A percentile compares a stretch with the other conserved stretches of the same genome.
Conservation (phyloP, 2,329 filamentous ascomycete species). For the Phyllosticta paracitricarpa region DNA sequence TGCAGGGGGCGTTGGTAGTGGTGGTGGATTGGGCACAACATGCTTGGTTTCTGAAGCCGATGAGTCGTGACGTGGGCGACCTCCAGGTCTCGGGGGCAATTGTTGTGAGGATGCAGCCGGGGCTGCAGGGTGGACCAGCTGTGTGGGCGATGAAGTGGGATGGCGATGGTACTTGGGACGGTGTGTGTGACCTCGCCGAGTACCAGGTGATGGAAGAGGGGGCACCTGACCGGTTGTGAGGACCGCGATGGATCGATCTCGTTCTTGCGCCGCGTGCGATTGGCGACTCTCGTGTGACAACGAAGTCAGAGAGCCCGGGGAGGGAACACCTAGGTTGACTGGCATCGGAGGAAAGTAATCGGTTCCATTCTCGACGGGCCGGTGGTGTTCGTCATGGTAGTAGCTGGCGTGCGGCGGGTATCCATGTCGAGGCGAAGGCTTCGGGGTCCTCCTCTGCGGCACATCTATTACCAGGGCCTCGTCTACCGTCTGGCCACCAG, state of each 20-base stretch:
- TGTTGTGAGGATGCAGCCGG: conserved; percentile 25
- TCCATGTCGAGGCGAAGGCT: conserved; percentile 59
- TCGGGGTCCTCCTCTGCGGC: conserved; percentile 64
- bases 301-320: conserved; percentile 28
- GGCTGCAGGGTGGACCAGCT: conserved; percentile 38
- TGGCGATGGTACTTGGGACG: conserved; percentile 57
- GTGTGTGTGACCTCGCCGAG: conserved; percentile 46
- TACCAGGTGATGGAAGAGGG: conserved; percentile 73
- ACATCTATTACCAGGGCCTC: conserved; percentile 90
- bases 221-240: conserved; percentile 72
- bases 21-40: conserved; percentile 36
- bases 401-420: conserved; percentile 23
- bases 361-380: conserved; percentile 57
- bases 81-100: conserved; percentile 16
- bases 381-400: conserved; percentile 49
- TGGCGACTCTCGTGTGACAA: conserved; percentile 26
- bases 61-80: conserved; percentile 30
- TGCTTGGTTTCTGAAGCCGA: conserved; percentile 35
- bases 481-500: conserved; percentile 75
- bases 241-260: conserved; percentile 66
- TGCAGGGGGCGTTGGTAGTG: conserved; percentile 46
- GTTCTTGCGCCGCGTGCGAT: conserved; percentile 38
- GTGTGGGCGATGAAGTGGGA: conserved; percentile 73
- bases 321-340: conserved; percentile 26
- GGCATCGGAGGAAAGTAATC: conserved; percentile 75